Evolutionary conservation across 345 rosid genomes (phyloP).

Genomic region (Acer yangbiense): DNA sequence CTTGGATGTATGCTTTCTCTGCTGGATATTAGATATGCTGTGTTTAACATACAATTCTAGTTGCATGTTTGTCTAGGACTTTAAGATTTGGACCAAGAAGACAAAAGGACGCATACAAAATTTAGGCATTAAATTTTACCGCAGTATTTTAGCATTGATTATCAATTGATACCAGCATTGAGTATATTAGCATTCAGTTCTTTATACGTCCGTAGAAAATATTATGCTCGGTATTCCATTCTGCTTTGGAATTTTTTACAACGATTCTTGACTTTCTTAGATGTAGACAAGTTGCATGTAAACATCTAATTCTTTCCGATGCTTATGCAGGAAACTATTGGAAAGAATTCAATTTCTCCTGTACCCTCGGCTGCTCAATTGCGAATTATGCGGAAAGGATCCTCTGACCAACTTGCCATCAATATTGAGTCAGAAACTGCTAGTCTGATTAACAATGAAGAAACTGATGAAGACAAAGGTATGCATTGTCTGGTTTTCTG

Average conservation of each 20-base stretch:
- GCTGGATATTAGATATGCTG: not conserved
- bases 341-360: conserved; percentile 51
- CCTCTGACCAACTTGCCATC: conserved; percentile 85
- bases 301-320: conserved; percentile 18
- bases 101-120: not conserved
- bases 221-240: not conserved
- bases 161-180: not conserved
- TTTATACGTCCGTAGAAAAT: not conserved
- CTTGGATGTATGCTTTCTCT: not conserved
- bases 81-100: not conserved
- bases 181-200: not conserved
- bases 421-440: conserved; percentile 69
- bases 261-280: not conserved
- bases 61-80: not conserved
- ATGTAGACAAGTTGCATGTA: not conserved
- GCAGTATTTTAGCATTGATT: not conserved
- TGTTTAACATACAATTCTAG: not conserved
- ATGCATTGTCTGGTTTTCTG: conserved; percentile 6
- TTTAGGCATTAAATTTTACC: not conserved
- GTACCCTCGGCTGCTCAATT: conserved; percentile 75
- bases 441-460: conserved; percentile 54
- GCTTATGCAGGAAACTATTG: conserved; percentile 55
- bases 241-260: not conserved
- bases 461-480: conserved; percentile 90
- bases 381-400: conserved; percentile 79